Base-by-base conservation (phyloP, 2,329 filamentous ascomycete genomes). In the Ceratocystis papillata region DNA sequence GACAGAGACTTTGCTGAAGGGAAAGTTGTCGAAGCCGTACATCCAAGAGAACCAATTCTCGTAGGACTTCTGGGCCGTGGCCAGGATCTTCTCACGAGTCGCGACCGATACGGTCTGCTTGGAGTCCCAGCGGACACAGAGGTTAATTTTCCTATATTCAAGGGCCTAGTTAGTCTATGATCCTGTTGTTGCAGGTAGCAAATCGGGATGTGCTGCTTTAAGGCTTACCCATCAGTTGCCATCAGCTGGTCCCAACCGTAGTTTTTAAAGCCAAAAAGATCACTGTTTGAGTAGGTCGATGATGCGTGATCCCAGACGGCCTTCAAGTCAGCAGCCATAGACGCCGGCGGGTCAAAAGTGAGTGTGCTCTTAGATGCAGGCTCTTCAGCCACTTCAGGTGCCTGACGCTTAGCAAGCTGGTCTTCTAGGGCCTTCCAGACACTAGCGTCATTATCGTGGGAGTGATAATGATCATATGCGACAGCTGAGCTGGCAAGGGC, bases 91-190 rank as follows among this genome's bases (percentile, higher is more conserved):
- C 15, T 70, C 71, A 15, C 77, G 76, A 67, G 78, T 74, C 1
- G 72, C 76, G 6, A 74, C 75, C 0, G 74, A 75, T 6, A 78
- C 73, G 1, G 72, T 70, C 3, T 72, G 69, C 28, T 69, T 73
- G 0, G 75, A 77, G 66, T 79, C 77, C 78, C 78, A 79, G 53
- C 78, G 75, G 3, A 79, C 77, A 64, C 77, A 79, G 70, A 76
- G 74, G 69, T 76, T 63, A 69, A 77, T 70, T 12, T 57, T 41
- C 17, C 67, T 70, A 53, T 66, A 63, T 60, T n/a, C 20, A 57
- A 15, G 20, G 6, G 1, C n/a, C 30, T 33, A 33, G 46, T 64
- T 64, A 55, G 46, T 20, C 20, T 45, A 25, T 44, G 4, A 4
- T 22, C 5, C 10, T 17, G 3, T 44, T 8, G 6, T 15, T 45